Base-by-base conservation (phyloP, 164 flowering plant genomes). In the Taxillus chinensis region DNA sequence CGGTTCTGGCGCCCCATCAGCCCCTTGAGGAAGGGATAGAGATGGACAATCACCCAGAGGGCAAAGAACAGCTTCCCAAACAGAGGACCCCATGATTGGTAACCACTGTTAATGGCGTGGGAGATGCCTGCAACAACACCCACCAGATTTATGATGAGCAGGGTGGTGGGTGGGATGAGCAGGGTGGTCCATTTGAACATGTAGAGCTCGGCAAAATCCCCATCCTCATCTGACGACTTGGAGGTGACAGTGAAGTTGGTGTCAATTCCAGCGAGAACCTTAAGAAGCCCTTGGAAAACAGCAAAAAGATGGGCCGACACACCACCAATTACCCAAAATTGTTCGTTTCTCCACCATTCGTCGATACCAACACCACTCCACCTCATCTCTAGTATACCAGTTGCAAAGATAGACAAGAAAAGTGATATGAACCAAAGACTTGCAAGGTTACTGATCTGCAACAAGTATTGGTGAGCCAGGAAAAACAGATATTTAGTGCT, bases 281-380 rank as follows among this genome's bases (percentile, higher is more conserved):
- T 86, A 39, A 84, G 87, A 39, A 86, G 71, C 13, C 92, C 89
- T 74, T 86, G 92, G 84, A 82, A 69, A 37, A 86, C 89, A 3
- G 92, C 92, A 68, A 86, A 86, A 7, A 83, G 82, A 68, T 83
- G 85, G 54, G 87, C 71, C 0, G 87, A 83, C 3, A 81, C 83
- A 48, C 87, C 87, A 46, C 87, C 87, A 57, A 83, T 83, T 42
- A 85, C 90, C 90, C 87, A 85, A 68, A 83, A 85, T 69, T 85
- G 90, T 67, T 85, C 90, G 51, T 85, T 85, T 67, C 90, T 85
- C 90, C 90, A 85, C 90, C 90, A 85, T 61, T 87, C 93, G 13
- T 87, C 93, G 5, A 87, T 87, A 37, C 93, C 90, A 40, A 87
- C 93, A 4, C 93, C 93, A 50, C 93, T 87, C 93, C 93, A 87